Conservation (phyloP, 257 asterid genomes). For the Linderniella brevidens region DNA sequence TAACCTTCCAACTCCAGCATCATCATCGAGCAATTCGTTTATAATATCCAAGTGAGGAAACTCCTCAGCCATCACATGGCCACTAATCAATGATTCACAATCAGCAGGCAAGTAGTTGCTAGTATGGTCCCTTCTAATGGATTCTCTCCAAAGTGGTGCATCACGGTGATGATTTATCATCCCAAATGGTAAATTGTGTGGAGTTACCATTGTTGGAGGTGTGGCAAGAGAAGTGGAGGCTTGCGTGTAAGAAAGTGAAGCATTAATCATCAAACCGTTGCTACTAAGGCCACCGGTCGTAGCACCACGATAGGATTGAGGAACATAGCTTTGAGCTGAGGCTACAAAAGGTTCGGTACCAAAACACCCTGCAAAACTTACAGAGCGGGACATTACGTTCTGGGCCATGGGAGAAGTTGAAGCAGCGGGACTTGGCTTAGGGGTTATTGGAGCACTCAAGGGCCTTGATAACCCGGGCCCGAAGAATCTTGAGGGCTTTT, state of each 20-base stretch:
- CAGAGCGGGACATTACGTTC: slow-evolving; percentile 48
- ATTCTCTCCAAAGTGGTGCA: slow-evolving; percentile 34
- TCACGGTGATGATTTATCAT: slow-evolving; percentile 28
- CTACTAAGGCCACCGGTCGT: slow-evolving; percentile 41
- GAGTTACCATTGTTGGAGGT: slow-evolving; percentile 28
- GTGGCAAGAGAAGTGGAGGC: slow-evolving; percentile 21
- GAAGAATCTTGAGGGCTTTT: slow-evolving; percentile 26
- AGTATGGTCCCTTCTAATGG: slow-evolving; percentile 26
- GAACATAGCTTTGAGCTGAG: slow-evolving; percentile 33
- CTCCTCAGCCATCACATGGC: slow-evolving; percentile 25
- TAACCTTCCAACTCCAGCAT: slow-evolving; percentile 32
- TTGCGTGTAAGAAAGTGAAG: slow-evolving; percentile 31
- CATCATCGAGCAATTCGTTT: slow-evolving; percentile 77
- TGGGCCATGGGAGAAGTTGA: slow-evolving; percentile 39
- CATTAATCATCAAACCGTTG: slow-evolving; percentile 26
- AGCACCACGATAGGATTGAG: slow-evolving; percentile 80
- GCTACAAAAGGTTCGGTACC: slow-evolving; percentile 43
- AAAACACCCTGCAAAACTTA: slow-evolving; percentile 61
- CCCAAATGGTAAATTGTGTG: slow-evolving; percentile 39
- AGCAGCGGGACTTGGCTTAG: slow-evolving; percentile 36
- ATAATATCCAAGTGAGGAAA: slow-evolving; percentile 60
- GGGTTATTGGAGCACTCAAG: slow-evolving; percentile 60
- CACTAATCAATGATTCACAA: slow-evolving; percentile 17
- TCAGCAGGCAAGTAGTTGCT: slow-evolving; percentile 19
- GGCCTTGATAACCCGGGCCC: slow-evolving; percentile 57